Conservation (phyloP, 108 stramenopile species). For the Cyclotella cryptica region DNA sequence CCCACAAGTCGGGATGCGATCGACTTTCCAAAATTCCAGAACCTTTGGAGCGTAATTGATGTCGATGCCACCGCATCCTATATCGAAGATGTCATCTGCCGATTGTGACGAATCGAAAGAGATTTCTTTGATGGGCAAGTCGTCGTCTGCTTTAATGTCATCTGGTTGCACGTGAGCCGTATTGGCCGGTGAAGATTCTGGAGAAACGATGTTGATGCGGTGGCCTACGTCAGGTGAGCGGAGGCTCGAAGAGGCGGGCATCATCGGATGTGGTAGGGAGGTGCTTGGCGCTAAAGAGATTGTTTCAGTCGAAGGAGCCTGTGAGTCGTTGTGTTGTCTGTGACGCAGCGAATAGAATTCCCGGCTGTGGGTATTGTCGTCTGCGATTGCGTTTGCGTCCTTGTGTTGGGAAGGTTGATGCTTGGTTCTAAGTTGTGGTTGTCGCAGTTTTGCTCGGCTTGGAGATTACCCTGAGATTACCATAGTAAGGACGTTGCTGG, state of each 20-base stretch:
- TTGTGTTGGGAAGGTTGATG: no score
- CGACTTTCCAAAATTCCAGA: constrained; percentile 13
- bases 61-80: not conserved
- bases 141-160: not conserved
- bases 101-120: not conserved
- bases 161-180: not conserved
- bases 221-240: not conserved
- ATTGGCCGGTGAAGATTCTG: not conserved
- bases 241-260: not conserved
- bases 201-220: not conserved
- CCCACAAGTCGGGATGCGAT: not conserved
- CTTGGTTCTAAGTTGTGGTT: no score
- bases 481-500: no score
- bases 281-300: not conserved
- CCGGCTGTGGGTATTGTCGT: no score
- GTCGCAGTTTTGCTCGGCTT: no score
- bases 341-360: no score
- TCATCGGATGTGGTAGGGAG: not conserved
- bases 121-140: constrained; percentile 11
- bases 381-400: no score
- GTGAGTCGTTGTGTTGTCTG: no score
- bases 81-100: not conserved
- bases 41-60: not conserved
- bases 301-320: no score
- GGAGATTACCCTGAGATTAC: no score